phyloP scores from a whole-genome alignment of 164 flowering plant genomes.

The Euptelea pleiosperma region DNA sequence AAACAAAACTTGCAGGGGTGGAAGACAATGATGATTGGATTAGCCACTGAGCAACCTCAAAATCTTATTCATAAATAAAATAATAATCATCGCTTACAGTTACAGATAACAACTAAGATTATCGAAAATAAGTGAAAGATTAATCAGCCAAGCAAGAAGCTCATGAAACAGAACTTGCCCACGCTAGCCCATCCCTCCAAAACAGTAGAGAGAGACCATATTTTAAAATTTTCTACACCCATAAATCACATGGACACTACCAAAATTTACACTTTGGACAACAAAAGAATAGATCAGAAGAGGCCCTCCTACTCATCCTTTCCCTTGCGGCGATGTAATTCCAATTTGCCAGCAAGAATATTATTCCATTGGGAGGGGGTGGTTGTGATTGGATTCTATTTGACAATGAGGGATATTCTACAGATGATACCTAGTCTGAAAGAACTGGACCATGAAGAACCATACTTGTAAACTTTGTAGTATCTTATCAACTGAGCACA shows the following conservation, averaged over 20 bases:
- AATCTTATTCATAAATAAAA: no score
- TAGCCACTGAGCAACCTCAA: no score
- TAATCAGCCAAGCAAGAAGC: background rate
- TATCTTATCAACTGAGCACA: constrained; percentile 17
- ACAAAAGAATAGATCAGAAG: background rate
- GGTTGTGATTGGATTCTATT: constrained; percentile 2
- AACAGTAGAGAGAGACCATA: background rate
- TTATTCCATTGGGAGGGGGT: background rate
- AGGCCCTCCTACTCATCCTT: background rate
- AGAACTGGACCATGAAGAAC: background rate
- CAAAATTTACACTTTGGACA: constrained; percentile 18
- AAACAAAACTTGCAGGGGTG: no score
- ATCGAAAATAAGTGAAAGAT: background rate
- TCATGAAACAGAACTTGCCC: background rate
- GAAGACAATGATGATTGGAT: no score
- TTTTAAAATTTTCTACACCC: background rate
- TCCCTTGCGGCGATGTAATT: background rate
- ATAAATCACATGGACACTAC: constrained; percentile 6
- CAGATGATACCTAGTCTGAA: constrained; percentile 2
- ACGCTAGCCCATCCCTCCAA: background rate
- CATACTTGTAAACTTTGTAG: background rate
- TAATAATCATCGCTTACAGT: no score
- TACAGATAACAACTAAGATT: no score
- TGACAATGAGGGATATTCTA: constrained; percentile 1
- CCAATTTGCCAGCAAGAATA: background rate